Percentiles rank a stretch among this genome's conserved stretches.
These are phyloP conservation scores for Mimosa pudica DNA, from an alignment of 306 rosid genomes.

Conservation along the genomic window DNA sequence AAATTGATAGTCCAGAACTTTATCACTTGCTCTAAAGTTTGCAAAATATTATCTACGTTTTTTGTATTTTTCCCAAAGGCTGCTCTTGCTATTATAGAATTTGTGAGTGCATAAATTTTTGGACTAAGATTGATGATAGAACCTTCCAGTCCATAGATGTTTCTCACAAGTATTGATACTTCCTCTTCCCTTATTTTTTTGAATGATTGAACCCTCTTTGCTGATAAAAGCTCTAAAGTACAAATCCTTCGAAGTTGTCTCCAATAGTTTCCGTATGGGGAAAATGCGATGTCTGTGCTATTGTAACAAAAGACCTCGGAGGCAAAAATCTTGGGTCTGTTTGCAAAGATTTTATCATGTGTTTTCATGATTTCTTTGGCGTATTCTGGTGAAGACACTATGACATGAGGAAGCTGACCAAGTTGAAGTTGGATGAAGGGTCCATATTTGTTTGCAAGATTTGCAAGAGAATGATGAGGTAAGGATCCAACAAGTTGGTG, in stretches of 20 bases:
- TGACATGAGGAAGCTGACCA: not conserved
- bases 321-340: not conserved
- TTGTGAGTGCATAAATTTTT: not conserved
- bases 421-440: not conserved
- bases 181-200: not conserved
- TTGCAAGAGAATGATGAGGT: not conserved
- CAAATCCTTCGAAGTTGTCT: slow-evolving; percentile 4
- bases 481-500: not conserved
- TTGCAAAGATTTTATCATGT: not conserved
- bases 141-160: not conserved
- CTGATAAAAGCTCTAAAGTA: not conserved
- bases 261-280: slow-evolving; percentile 1
- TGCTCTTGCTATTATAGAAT: not conserved
- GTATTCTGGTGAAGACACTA: not conserved
- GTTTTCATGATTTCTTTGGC: not conserved
- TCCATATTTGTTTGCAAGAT: not conserved
- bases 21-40: not conserved
- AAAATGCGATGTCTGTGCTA: not conserved
- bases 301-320: not conserved
- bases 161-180: not conserved
- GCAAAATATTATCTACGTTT: not conserved
- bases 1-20: not conserved
- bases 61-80: not conserved
- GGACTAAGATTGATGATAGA: not conserved
- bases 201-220: not conserved